A percentile compares a stretch with the other conserved stretches of the same genome.
phyloP scores from a whole-genome alignment of 2,329 filamentous ascomycete species.

The Aspergillus pseudoviridinutans region DNA sequence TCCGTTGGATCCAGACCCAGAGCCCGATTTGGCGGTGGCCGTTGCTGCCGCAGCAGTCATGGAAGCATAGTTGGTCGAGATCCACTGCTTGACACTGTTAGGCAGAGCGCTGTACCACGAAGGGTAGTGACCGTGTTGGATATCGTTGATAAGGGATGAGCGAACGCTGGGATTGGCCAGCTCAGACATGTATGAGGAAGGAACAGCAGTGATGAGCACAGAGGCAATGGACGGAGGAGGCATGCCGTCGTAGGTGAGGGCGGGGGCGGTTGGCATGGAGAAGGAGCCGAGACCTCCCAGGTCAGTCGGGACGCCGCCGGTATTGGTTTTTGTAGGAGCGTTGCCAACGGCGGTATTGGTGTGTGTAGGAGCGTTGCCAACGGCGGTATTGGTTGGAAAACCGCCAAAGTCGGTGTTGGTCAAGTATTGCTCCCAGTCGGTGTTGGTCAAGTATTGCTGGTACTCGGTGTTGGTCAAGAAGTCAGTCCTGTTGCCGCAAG shows the following conservation, averaged over 20 bases:
- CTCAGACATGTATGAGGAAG: constrained; percentile 18
- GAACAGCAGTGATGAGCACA: constrained; percentile 25
- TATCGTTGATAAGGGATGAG: constrained; percentile 20
- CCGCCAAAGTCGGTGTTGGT: neutral
- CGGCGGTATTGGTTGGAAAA: constrained; percentile 4
- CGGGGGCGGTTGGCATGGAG: neutral
- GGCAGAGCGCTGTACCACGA: constrained; percentile 27
- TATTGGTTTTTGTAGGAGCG: neutral
- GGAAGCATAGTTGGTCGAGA: constrained; percentile 7
- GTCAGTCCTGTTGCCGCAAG: neutral
- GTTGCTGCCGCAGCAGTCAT: constrained; percentile 1
- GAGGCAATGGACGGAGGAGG: constrained; percentile 23
- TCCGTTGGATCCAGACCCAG: constrained; percentile 3
- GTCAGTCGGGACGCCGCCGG: neutral
- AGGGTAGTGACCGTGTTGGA: constrained; percentile 20
- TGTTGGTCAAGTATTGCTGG: neutral
- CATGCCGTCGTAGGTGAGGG: constrained; percentile 3
- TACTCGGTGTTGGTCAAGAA: neutral
- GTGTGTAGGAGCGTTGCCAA: neutral
- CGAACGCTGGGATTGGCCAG: constrained; percentile 15
- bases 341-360: neutral
- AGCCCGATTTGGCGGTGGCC: neutral
- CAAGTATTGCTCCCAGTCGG: too few relatives aligned
- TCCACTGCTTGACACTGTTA: constrained; percentile 22
- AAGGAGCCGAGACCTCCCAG: neutral